Evolutionary conservation across 164 flowering plant species (phyloP).

Genomic region (Magnolia officinalis): DNA sequence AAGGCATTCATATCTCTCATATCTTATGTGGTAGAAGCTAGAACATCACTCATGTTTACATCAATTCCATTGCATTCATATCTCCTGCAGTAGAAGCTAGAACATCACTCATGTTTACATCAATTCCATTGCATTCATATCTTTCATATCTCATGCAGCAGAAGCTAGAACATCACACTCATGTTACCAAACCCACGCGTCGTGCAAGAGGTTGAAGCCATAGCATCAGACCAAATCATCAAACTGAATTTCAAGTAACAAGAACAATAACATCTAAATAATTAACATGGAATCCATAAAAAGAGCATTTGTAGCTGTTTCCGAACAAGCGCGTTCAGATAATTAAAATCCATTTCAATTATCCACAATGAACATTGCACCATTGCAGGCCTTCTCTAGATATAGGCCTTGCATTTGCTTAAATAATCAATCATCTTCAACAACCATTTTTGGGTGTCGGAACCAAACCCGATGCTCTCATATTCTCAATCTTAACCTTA

Average conservation of each 20-base stretch:
- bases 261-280: not conserved
- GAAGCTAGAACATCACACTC: not conserved
- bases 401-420: not conserved
- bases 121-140: no score
- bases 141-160: no score
- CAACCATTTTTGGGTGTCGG: not conserved
- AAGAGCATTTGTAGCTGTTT: not conserved
- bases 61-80: no score
- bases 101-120: no score
- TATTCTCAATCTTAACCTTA: conserved; percentile 47
- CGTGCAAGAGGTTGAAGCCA: no score
- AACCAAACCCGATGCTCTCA: conserved; percentile 14
- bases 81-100: no score
- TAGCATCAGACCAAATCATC: no score
- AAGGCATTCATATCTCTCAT: no score
- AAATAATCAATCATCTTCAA: not conserved
- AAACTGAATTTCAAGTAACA: no score
- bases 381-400: not conserved
- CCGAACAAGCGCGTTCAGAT: not conserved
- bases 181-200: not conserved
- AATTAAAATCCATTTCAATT: not conserved
- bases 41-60: no score
- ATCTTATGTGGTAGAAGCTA: no score
- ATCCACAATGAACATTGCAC: not conserved
- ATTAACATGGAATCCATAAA: not conserved